phyloP scores from a whole-genome alignment of 179 eudicot genomes.

The Silene vulgaris region DNA sequence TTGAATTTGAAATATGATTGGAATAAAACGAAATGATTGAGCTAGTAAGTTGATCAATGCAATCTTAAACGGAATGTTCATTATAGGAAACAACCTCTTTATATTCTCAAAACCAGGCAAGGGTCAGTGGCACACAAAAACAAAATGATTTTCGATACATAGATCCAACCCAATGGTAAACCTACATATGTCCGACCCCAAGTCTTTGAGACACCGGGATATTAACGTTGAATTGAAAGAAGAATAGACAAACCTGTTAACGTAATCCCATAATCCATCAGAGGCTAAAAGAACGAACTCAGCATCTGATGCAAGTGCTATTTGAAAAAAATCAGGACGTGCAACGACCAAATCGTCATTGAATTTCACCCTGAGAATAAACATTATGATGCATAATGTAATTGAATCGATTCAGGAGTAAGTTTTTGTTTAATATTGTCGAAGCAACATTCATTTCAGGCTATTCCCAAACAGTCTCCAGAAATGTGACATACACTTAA shows the following conservation, averaged over 20 bases:
- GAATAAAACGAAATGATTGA: no score
- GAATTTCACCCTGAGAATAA: conserved; percentile 49
- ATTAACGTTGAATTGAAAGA: not conserved
- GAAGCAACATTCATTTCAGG: no score
- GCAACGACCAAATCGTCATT: conserved; percentile 75
- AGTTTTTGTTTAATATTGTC: no score
- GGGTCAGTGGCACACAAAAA: no score
- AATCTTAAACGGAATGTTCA: no score
- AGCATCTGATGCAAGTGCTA: conserved; percentile 62
- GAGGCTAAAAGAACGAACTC: conserved; percentile 78
- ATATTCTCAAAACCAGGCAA: no score
- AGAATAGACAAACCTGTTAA: conserved; percentile 51
- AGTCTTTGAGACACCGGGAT: not conserved
- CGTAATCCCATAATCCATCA: conserved; percentile 97
- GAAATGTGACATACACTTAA: no score
- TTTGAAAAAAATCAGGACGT: conserved; percentile 67
- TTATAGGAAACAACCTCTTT: no score
- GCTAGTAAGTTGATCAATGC: no score
- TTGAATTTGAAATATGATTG: no score
- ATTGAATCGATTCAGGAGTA: not conserved
- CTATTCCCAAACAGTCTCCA: no score
- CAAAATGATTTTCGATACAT: not conserved
- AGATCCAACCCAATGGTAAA: not conserved
- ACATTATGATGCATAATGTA: not conserved
- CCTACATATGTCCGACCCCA: not conserved